Evolutionary conservation across 176 grass and related monocot genomes (phyloP).

Genomic region (Cenchrus americanus): DNA sequence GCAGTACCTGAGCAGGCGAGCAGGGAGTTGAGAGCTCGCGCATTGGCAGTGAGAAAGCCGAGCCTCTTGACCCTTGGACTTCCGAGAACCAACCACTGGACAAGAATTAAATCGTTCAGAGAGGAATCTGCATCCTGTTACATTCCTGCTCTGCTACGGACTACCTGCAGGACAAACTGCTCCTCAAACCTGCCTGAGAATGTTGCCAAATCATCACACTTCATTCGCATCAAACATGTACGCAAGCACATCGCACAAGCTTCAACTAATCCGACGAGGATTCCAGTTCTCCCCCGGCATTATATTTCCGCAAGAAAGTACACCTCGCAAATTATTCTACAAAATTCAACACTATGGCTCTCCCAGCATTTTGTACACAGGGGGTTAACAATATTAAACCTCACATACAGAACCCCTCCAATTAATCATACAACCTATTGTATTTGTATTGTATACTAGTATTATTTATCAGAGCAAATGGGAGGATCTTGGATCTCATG

Average conservation of each 20-base stretch:
- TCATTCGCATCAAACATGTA: not conserved
- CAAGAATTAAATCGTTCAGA: not conserved
- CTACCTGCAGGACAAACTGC: not conserved
- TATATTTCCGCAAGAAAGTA: conserved; percentile 1
- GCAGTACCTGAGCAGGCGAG: not conserved
- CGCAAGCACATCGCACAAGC: not conserved
- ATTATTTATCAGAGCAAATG: not conserved
- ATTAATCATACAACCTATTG: conserved; percentile 3
- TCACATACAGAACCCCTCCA: not conserved
- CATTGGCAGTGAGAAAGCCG: not conserved
- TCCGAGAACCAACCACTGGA: not conserved
- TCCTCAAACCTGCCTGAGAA: not conserved
- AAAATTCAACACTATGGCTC: not conserved
- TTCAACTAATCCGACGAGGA: not conserved
- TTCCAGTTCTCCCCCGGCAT: not conserved
- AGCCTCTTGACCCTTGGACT: not conserved
- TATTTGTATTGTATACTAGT: not conserved
- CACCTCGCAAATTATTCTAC: conserved; percentile 30
- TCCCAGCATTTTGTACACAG: conserved; percentile 43
- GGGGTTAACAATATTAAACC: conserved; percentile 14
- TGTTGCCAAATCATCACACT: not conserved
- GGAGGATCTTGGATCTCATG: not conserved
- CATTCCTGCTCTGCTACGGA: no score
- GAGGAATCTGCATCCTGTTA: no score
- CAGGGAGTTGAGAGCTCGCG: not conserved